phyloP scores from a whole-genome alignment of 805 yeast species.

The Metschnikowia anglica region DNA sequence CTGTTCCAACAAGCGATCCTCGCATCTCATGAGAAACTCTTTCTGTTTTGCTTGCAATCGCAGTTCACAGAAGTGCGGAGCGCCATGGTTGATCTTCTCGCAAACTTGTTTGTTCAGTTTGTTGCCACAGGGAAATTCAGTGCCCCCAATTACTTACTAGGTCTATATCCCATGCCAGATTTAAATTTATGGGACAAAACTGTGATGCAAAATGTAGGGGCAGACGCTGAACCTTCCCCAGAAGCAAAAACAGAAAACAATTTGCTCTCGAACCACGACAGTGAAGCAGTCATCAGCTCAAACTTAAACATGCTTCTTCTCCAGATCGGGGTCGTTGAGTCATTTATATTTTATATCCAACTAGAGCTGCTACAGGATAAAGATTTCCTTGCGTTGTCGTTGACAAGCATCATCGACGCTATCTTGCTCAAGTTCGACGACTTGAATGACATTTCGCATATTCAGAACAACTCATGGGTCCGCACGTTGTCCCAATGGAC shows the following conservation, averaged over 20 bases:
- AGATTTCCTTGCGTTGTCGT: constrained; percentile 33
- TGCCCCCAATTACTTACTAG: constrained; percentile 35
- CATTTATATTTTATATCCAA: constrained; percentile 38
- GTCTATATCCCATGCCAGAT: constrained; percentile 32
- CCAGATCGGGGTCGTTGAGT: constrained; percentile 35
- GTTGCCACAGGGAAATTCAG: constrained; percentile 40
- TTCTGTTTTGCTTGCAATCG: constrained; percentile 33
- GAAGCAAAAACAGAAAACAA: constrained; percentile 26
- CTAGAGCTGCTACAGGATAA: constrained; percentile 40
- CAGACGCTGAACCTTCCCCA: constrained; percentile 21
- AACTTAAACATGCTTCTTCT: constrained; percentile 23
- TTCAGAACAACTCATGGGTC: constrained; percentile 36
- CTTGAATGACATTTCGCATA: constrained; percentile 24
- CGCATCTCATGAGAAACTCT: constrained; percentile 29
- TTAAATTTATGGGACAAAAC: constrained; percentile 31
- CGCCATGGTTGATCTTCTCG: constrained; percentile 37
- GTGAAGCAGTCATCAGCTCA: constrained; percentile 26
- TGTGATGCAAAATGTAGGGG: constrained; percentile 21
- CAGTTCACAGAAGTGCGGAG: constrained; percentile 36
- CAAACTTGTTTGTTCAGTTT: constrained; percentile 35
- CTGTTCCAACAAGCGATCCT: constrained; percentile 35
- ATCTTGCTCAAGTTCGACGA: constrained; percentile 33
- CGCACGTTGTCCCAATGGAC: constrained; percentile 31
- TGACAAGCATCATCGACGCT: constrained; percentile 29
- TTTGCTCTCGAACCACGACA: constrained; percentile 25